Conservation (phyloP, 768 basidiomycete species). For the Leccinum barrowsii region DNA sequence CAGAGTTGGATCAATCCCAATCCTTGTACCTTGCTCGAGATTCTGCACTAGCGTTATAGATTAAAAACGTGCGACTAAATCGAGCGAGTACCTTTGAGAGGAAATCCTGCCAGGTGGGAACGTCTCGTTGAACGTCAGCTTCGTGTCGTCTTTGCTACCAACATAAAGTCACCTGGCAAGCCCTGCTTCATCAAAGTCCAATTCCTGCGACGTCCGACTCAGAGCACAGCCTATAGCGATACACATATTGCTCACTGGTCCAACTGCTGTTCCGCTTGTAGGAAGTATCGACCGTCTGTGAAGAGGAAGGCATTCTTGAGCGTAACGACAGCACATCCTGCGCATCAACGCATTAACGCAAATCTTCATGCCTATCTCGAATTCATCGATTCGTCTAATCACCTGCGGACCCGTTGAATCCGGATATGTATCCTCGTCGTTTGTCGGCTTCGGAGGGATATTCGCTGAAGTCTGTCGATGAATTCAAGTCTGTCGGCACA, state of each 20-base stretch:
- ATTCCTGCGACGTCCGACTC: conserved; percentile 45
- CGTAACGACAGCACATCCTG: conserved; percentile 78
- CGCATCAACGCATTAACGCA: conserved; percentile 5
- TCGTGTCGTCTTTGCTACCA: conserved; percentile 2
- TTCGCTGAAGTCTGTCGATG: conserved; percentile 72
- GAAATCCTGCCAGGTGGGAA: conserved; percentile 90
- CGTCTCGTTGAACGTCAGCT: conserved; percentile 46
- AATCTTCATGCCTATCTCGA: background rate
- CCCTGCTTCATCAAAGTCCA: conserved; percentile 96
- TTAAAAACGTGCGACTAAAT: background rate
- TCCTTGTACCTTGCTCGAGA: conserved; percentile 54
- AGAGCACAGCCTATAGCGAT: background rate
- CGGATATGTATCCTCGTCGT: conserved; percentile 84
- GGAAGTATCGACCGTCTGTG: conserved; percentile 93
- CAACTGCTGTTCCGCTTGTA: conserved; percentile 89
- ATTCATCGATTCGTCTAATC: conserved; percentile 12
- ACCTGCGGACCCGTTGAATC: conserved; percentile 95
- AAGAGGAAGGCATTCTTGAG: conserved; percentile 72
- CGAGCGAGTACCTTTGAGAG: conserved; percentile 54
- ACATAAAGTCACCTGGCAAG: conserved; percentile 52
- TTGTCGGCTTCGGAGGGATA: conserved; percentile 84
- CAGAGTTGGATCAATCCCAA: conserved; percentile 82
- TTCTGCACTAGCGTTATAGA: conserved; percentile 39
- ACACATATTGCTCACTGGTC: conserved; percentile 52
- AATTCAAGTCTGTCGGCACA: background rate